A percentile compares a stretch with the other conserved stretches of the same genome.
These are phyloP conservation scores for Aureobasidium lini DNA, from an alignment of 2,329 filamentous ascomycete genomes.

Conservation along the genomic window DNA sequence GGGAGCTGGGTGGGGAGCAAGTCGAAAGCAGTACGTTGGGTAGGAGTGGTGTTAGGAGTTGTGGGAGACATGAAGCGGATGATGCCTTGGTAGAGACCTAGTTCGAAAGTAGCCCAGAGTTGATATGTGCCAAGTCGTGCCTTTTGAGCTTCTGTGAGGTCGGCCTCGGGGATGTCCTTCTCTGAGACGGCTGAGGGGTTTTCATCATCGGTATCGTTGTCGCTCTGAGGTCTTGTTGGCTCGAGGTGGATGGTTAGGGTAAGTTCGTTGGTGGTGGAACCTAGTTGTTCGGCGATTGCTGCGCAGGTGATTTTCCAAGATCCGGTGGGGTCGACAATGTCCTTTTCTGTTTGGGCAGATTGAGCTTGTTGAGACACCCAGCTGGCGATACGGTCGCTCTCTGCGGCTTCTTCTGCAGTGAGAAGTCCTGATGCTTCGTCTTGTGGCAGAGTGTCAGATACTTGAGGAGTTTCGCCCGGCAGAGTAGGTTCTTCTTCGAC, in stretches of 20 bases:
- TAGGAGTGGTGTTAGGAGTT: neutral
- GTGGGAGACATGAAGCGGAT: constrained; percentile 9
- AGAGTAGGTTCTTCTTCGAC: neutral
- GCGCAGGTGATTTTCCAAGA: neutral
- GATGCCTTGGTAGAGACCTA: constrained; percentile 1
- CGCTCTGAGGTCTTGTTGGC: neutral
- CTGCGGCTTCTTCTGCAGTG: neutral
- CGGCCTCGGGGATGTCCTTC: neutral
- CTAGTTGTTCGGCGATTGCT: neutral
- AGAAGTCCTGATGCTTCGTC: neutral
- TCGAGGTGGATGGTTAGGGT: neutral
- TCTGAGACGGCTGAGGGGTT: too few relatives aligned
- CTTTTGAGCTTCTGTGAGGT: constrained; percentile 1
- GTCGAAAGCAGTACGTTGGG: neutral
- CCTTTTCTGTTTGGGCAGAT: neutral
- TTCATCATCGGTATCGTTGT: constrained; percentile 4
- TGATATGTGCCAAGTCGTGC: neutral
- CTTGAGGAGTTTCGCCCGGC: too few relatives aligned
- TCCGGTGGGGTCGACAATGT: neutral
- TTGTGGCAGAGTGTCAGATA: neutral
- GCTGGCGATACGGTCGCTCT: neutral
- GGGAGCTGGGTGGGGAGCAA: neutral
- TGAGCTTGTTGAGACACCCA: constrained; percentile 7
- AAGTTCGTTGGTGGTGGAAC: neutral
- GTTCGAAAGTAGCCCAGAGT: constrained; percentile 3